Base-by-base conservation (phyloP, 495 filamentous ascomycete species). In the Trichoderma virens region DNA sequence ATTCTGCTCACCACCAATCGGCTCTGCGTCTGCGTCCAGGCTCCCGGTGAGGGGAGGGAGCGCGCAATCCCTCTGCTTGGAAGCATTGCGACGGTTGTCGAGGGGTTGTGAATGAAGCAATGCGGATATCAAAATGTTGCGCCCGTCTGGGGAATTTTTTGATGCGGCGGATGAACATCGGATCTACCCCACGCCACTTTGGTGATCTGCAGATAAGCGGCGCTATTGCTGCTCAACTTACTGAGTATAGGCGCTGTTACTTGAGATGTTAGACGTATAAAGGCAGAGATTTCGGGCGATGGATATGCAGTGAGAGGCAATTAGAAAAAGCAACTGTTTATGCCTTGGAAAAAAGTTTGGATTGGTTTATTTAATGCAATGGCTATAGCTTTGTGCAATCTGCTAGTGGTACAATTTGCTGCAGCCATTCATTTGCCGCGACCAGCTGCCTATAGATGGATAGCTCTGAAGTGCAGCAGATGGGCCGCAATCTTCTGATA, bases 61-160 rank as follows among this genome's bases (percentile, higher is more conserved):
- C 63, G 63, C 31, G 30, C 69, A 41, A 83, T 66, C 64, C 80
- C 80, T 78, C 80, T 80, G 62, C 79, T 81, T 64, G 81, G 78
- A 66, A 84, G 72, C 82, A 85, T 85, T 63, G 66, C 77, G 69
- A 45, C 60, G 64, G 64, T 5, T 45, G 20, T 39, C 30, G 28
- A 7, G 25, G 18, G 8, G 45, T 9, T 60, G 7, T 41, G 43
- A 38, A 6, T 27, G 32, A 47, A 27, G 62, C 23, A 30, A 25
- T 18, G 23, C 35, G 61, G 38, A 43, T 41, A 32, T 62, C 34
- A 62, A 43, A 43, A 20, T 34, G 35, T 35, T 39, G 34, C 38
- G 61, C 61, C 35, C 20, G 14, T 30, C 20, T 1, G 14, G 31
- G 59, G 59, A 28, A 1, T 61, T 61, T 34, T 61, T 23, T 18